phyloP scores from a whole-genome alignment of 345 rosid genomes.

The Turritis glabra region DNA sequence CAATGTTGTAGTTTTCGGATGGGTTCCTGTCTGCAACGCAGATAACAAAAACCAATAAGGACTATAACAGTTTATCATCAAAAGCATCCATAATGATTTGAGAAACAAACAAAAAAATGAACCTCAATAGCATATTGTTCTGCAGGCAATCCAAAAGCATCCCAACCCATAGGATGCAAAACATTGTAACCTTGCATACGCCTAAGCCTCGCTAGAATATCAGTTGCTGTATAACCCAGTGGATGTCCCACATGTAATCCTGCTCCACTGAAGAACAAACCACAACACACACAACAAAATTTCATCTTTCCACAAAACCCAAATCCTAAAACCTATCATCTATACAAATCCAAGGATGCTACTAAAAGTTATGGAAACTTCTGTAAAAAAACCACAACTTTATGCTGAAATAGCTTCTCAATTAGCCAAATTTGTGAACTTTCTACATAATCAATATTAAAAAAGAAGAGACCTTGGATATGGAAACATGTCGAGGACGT shows the following conservation, averaged over 20 bases:
- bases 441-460: neutral
- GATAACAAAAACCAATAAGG: neutral
- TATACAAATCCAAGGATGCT: neutral
- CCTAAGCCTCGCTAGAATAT: conserved; percentile 77
- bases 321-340: neutral
- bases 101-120: conserved; percentile 12
- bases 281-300: neutral
- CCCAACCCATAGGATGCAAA: conserved; percentile 98
- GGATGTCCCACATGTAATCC: conserved; percentile 99
- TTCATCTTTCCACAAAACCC: conserved; percentile 9
- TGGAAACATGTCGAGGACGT: conserved; percentile 99
- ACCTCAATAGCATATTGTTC: conserved; percentile 98
- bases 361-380: neutral
- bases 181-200: conserved; percentile 97
- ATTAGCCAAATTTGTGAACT: conserved; percentile 12
- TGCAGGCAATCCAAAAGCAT: conserved; percentile 98
- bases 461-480: conserved; percentile 76
- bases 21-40: conserved; percentile 79
- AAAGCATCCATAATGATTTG: neutral
- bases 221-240: conserved; percentile 92
- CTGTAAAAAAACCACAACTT: neutral
- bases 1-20: conserved; percentile 83
- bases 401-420: neutral
- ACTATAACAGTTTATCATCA: conserved; percentile 6
- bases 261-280: conserved; percentile 66